These are phyloP conservation scores for Amoebophrya sp. DNA, from an alignment of 169 alveolate genomes.

Conservation along the genomic window DNA sequence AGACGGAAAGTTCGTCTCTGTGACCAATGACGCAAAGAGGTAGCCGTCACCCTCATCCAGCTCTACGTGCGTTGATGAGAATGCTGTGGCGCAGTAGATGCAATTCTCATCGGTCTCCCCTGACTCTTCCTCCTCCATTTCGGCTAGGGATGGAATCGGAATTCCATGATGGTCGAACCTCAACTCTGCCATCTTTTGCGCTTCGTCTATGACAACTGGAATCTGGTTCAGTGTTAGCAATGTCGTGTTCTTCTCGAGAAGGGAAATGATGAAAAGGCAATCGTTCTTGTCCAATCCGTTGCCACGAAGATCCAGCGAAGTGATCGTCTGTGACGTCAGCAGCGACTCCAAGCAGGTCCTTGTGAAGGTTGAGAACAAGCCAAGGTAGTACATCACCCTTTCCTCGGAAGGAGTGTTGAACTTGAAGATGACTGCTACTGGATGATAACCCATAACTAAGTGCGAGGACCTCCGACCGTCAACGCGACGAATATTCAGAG, in stretches of 20 bases:
- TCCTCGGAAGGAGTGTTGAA: too few relatives aligned
- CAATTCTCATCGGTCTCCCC: background rate
- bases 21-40: background rate
- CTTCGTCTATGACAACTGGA: background rate
- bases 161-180: background rate
- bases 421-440: too few relatives aligned
- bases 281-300: background rate
- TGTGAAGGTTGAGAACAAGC: too few relatives aligned
- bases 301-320: background rate
- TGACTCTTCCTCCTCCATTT: background rate
- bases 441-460: too few relatives aligned
- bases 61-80: background rate
- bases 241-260: background rate
- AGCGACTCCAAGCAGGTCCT: background rate
- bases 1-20: background rate
- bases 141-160: background rate
- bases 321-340: background rate
- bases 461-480: too few relatives aligned
- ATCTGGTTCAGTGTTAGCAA: background rate
- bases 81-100: background rate
- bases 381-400: too few relatives aligned
- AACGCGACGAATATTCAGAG: too few relatives aligned
- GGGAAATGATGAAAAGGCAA: background rate
- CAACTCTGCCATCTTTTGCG: background rate
- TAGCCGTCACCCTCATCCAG: conserved; percentile 20